Percentiles rank a stretch among this genome's conserved stretches.
Evolutionary conservation across 75 land plant genomes (phyloP).

Genomic region (Sequoia sempervirens): DNA sequence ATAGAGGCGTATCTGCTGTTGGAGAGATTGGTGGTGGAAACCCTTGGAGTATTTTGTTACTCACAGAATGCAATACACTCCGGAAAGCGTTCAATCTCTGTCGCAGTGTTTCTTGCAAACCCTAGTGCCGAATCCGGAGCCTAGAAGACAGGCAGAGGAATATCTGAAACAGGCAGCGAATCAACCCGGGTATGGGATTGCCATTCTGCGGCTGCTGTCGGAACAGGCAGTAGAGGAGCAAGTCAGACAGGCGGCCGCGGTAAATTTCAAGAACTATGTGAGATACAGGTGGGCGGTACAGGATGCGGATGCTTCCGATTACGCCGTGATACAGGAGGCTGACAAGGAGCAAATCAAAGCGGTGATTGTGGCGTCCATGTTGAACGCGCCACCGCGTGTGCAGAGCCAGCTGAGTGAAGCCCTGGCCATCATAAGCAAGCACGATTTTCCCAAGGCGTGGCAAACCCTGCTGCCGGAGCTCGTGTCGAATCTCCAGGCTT

Average conservation of each 20-base stretch:
- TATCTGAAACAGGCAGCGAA: slow-evolving; percentile 59
- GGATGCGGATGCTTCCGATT: slow-evolving; percentile 9
- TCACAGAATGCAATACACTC: slow-evolving; percentile 50
- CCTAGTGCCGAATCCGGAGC: slow-evolving; percentile 69
- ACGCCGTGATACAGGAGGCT: slow-evolving; percentile 17
- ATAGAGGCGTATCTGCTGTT: no score
- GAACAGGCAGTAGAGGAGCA: slow-evolving; percentile 67
- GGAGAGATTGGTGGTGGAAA: no score
- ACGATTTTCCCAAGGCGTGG: slow-evolving; percentile 89
- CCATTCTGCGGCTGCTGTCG: slow-evolving; percentile 73
- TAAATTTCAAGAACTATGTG: slow-evolving; percentile 92
- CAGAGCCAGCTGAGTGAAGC: slow-evolving; percentile 84
- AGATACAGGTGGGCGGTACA: slow-evolving; percentile 59
- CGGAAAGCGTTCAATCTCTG: slow-evolving; percentile 53
- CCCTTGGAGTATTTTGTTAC: background rate
- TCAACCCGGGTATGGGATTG: slow-evolving; percentile 64
- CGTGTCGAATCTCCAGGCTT: slow-evolving; percentile 39
- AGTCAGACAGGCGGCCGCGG: slow-evolving; percentile 86
- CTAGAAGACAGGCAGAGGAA: slow-evolving; percentile 75
- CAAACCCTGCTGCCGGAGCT: slow-evolving; percentile 82
- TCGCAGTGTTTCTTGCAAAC: slow-evolving; percentile 78
- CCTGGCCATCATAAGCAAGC: slow-evolving; percentile 67
- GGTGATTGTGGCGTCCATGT: slow-evolving; percentile 65
- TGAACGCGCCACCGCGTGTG: slow-evolving; percentile 55
- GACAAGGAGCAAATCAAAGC: slow-evolving; percentile 82